Evolutionary conservation across 257 asterid genomes (phyloP), one percentile per base, ranked within the genome.

Genomic region (Solanum clarkiae): DNA sequence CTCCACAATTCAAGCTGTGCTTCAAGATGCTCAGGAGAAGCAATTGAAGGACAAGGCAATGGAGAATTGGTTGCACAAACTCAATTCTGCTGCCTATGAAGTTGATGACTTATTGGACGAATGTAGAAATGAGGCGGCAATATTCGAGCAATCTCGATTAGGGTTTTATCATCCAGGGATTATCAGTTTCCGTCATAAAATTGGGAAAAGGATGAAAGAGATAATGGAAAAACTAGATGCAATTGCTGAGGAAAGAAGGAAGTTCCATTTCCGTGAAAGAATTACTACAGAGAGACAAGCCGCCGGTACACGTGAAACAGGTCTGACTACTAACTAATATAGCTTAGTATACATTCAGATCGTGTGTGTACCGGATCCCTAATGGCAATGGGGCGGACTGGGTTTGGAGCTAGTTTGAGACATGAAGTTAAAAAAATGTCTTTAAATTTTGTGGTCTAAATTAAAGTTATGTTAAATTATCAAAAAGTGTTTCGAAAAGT

Each of bases 121-220:
- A 26, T 90, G 84, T 22, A 53, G 49, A 8, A 84, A 80, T 10
- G 82, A 84, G 42, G 40, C 68, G 7, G 36, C 40, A 6, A 75
- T 15, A 32, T 22, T 54, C 17, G n/a, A 57, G 11, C 55, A 40
- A 1, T 70, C 74, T 22, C 65, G 65, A 29, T 51, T 80, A 5
- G 51, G 45, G 36, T 13, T 16, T 18, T 47, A 63, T 36, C 59
- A 63, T 18, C 54, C 79, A 22, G 45, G 70, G 4, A 72, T 80
- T 1, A 45, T 86, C 29, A 32, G 18, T 36, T 55, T 82, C 51
- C 89, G 87, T 7, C 84, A 14, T 59, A 89, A 81, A 36, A 57
- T 89, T 42, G 91, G 84, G 17, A 56, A 51, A 22, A 85, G 54
- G 83, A 80, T 88, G 77, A 86, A 82, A 60, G 18, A 80, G 29